Evolutionary conservation across 352 stramenopile genomes (phyloP), one percentile per base, ranked within the genome.

Genomic region (Phytophthora quininea): DNA sequence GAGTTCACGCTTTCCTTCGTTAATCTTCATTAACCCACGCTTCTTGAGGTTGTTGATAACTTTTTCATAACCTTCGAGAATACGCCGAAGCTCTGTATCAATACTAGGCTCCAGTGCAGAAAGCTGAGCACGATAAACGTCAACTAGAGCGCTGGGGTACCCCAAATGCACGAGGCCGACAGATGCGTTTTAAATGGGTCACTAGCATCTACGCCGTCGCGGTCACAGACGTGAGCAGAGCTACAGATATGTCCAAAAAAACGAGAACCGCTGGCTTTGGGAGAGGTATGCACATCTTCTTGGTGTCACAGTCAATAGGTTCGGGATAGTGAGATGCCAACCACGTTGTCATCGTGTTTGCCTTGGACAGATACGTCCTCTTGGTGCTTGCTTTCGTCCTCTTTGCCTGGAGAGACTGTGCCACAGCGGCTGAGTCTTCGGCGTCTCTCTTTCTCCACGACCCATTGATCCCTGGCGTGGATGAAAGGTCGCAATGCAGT

Each of bases 1-100:
- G 2, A 60, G 30, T 24, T 60, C 4, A 29, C 24, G 4, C 42
- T 60, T 60, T 10, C 54, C 54, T 29, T 60, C 42, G 29, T 60
- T 60, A 6, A 61, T 53, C 11, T 50, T 61, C 42, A 61, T 61
- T 19, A 61, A 35, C 10, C 54, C 54, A 5, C 54, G 42, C 42
- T 61, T 52, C 14, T 52, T 24, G 19, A 24, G 19, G 19, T 24
- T 24, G 19, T 24, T 24, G 19, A 24, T 24, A 24, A 24, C 19
- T 30, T 61, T 61, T 31, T 61, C 42, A 19, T 46, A 46, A 14
- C 38, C 38, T 12, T 46, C 38, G 3, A 46, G 19, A 46, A 46
- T 15, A 4, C 38, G 38, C 9, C 38, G 9, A 24, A 46, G 9
- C 38, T 46, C 38, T 3, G 0, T 46, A 15, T 46, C 38, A 46